phyloP scores from a whole-genome alignment of 192 early-diverging fungal genomes.

The Lobulomyces angularis region DNA sequence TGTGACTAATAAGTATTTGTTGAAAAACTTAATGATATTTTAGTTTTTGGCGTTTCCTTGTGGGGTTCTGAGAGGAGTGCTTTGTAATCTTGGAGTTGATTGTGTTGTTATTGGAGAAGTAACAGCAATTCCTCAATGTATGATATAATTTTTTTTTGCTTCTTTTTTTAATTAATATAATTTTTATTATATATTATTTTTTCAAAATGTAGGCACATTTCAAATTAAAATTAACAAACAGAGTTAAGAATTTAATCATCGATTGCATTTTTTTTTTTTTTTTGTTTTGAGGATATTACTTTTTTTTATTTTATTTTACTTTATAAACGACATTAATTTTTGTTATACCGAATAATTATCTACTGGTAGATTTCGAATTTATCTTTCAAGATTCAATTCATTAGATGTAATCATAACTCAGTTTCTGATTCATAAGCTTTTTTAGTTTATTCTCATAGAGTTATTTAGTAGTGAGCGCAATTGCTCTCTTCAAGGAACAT shows the following conservation, averaged over 20 bases:
- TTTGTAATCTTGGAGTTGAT: conserved; percentile 78
- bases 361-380: background rate
- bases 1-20: conserved; percentile 1
- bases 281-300: background rate
- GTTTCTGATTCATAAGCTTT: too few species aligned
- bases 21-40: background rate
- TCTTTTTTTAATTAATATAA: too few species aligned
- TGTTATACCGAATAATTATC: background rate
- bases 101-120: conserved; percentile 84
- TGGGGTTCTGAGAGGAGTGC: conserved; percentile 86
- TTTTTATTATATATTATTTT: conserved; percentile 1
- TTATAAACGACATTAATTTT: conserved; percentile 7
- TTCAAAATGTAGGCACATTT: conserved; percentile 55
- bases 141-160: conserved; percentile 15
- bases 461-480: too few species aligned
- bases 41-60: conserved; percentile 94
- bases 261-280: too few species aligned
- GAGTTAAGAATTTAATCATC: conserved; percentile 8
- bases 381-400: too few species aligned
- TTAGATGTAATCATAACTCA: too few species aligned
- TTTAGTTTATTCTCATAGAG: too few species aligned
- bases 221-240: conserved; percentile 61
- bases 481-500: too few species aligned
- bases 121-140: conserved; percentile 65
- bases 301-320: conserved; percentile 3